phyloP scores from a whole-genome alignment of 2,329 filamentous ascomycete species.

The Penicillium freii region DNA sequence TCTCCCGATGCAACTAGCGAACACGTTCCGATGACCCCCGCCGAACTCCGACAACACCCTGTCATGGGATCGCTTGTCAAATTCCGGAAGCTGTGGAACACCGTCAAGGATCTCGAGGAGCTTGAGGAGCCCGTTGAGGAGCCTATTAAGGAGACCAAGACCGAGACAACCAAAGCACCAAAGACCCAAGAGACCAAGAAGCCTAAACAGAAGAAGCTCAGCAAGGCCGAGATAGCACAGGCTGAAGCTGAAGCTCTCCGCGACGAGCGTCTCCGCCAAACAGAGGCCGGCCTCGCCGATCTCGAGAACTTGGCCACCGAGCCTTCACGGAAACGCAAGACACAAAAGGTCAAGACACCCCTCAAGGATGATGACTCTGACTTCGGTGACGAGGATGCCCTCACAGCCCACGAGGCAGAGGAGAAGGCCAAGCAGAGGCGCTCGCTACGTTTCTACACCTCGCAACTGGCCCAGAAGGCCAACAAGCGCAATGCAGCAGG shows the following conservation, averaged over 20 bases:
- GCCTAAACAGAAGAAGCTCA: constrained; percentile 45
- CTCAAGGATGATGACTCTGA: constrained; percentile 64
- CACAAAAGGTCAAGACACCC: constrained; percentile 32
- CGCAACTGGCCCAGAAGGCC: constrained; percentile 91
- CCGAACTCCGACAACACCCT: constrained; percentile 82
- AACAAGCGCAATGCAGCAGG: constrained; percentile 69
- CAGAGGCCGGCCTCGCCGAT: constrained; percentile 71
- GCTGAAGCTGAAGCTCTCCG: constrained; percentile 54
- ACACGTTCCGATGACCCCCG: constrained; percentile 65
- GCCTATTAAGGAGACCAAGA: constrained; percentile 20
- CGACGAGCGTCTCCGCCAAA: constrained; percentile 53
- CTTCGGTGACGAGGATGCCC: constrained; percentile 82
- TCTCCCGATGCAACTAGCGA: constrained; percentile 58
- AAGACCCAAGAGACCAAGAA: constrained; percentile 41
- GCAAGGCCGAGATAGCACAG: constrained; percentile 53
- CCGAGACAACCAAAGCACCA: constrained; percentile 19
- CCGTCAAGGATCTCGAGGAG: constrained; percentile 64
- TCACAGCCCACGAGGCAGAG: constrained; percentile 74
- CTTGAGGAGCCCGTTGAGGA: constrained; percentile 24
- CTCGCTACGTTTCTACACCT: constrained; percentile 94
- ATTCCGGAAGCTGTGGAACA: constrained; percentile 77
- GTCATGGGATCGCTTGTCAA: constrained; percentile 83
- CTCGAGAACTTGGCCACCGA: constrained; percentile 61
- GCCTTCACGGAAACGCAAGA: constrained; percentile 48
- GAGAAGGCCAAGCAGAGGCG: constrained; percentile 90